Evolutionary conservation across 2,329 filamentous ascomycete species (phyloP).

Genomic region (Cryphonectria radicalis): DNA sequence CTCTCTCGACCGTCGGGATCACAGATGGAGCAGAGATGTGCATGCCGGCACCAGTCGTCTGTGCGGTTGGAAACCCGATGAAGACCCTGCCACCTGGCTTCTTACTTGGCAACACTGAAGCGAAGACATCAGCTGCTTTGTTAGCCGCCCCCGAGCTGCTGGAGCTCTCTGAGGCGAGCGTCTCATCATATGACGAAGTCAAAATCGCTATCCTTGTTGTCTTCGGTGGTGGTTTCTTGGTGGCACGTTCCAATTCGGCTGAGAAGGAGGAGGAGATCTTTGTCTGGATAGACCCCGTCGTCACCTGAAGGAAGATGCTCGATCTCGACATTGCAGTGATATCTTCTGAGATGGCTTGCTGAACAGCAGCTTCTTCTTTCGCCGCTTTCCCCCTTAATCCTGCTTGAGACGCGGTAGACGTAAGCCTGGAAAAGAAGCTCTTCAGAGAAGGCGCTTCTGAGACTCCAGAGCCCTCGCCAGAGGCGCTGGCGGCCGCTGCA

Average conservation of each 20-base stretch:
- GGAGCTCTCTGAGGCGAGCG: conserved; percentile 65
- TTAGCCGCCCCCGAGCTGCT: conserved; percentile 49
- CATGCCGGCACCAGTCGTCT: conserved; percentile 91
- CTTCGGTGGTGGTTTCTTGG: conserved; percentile 94
- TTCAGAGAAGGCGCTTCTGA: conserved; percentile 67
- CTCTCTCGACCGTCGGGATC: conserved; percentile 95
- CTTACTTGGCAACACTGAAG: conserved; percentile 86
- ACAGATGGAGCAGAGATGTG: conserved; percentile 96
- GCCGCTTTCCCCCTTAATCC: conserved; percentile 58
- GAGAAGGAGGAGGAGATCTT: conserved; percentile 74
- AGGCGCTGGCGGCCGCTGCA: conserved; percentile 43
- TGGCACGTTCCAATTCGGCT: conserved; percentile 88
- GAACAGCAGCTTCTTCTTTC: conserved; percentile 64
- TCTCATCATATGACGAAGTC: conserved; percentile 88
- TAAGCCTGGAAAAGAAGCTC: conserved; percentile 81
- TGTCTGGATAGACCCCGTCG: conserved; percentile 80
- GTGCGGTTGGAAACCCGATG: conserved; percentile 96
- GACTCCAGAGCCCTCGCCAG: conserved; percentile 53
- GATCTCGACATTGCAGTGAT: conserved; percentile 72
- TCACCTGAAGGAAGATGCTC: conserved; percentile 87
- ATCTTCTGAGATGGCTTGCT: conserved; percentile 70
- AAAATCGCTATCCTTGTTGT: conserved; percentile 83
- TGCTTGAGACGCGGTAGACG: conserved; percentile 58
- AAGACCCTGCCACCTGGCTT: conserved; percentile 85
- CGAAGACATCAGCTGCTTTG: conserved; percentile 78